Base-by-base conservation (phyloP, 805 yeast genomes). In the Diddensiella caesifluorescens region DNA sequence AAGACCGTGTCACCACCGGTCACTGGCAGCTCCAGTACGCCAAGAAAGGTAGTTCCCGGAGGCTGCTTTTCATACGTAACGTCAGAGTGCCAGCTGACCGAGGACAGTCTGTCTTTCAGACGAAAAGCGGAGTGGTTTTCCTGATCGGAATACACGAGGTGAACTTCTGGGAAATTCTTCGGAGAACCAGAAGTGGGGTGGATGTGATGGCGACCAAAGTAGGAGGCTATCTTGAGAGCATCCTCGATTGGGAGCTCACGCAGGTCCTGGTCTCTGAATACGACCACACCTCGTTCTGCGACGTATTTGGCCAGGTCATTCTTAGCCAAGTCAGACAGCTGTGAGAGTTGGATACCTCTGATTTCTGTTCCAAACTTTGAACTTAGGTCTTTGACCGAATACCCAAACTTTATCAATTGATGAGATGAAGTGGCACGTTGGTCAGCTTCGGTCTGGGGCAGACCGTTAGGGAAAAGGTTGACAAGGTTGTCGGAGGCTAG, bases 1-100 rank as follows among this genome's bases (percentile, higher is more conserved):
- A 81, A 83, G 36, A 81, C 65, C n/a, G 86, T 83, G 59, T 83
- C 92, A 47, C 92, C 92, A 41, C 90, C 88, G 31, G 77, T 60
- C 18, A 71, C 75, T 21, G 78, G 77, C 22, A 68, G 67, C 38
- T 81, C 84, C 32, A 82, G 63, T 41, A 79, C 75, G 4, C 75
- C 68, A 56, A 83, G 78, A 47, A 80, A 72, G 0, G 90, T 83
- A 34, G 74, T 66, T 15, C 85, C 82, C 9, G 89, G 83, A 5
- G 88, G 82, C 59, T 79, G 85, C 44, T 70, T 69, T 59, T 82
- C 89, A 58, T 79, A 83, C 23, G 85, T 73, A 30, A 80, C 82
- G 59, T 83, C 92, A 3, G 84, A 74, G 61, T 83, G 90, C 83
- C 84, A 83, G 10, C 39, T 58, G 18, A 53, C 49, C 7, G 65